Conservation (phyloP, 805 yeast species). For the Myxozyma nipponensis region DNA sequence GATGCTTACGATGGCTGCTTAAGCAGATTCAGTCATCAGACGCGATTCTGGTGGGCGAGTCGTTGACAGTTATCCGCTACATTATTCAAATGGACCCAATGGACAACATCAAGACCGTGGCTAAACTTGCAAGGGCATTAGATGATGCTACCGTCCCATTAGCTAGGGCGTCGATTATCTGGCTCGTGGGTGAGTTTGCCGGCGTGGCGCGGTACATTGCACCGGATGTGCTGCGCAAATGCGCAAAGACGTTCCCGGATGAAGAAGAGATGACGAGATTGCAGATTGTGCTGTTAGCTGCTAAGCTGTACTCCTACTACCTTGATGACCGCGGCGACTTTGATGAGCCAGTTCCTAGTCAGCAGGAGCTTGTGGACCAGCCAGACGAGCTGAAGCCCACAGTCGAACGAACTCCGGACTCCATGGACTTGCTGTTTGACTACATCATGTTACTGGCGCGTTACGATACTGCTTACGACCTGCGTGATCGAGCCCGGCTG, state of each 20-base stretch:
- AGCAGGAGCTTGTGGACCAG: background rate
- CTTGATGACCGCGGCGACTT: slow-evolving; percentile 42
- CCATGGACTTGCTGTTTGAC: slow-evolving; percentile 52
- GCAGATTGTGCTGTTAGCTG: slow-evolving; percentile 67
- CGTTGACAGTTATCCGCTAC: slow-evolving; percentile 67
- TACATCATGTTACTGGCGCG: slow-evolving; percentile 60
- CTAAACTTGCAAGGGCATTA: slow-evolving; percentile 39
- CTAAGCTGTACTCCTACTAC: slow-evolving; percentile 62
- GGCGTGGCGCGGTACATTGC: slow-evolving; percentile 48
- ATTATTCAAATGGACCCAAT: slow-evolving; percentile 62
- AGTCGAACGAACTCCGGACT: slow-evolving; percentile 38
- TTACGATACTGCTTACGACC: slow-evolving; percentile 70
- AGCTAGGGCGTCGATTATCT: slow-evolving; percentile 79
- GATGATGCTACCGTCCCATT: slow-evolving; percentile 33
- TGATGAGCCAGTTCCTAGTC: slow-evolving; percentile 7
- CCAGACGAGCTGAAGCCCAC: slow-evolving; percentile 19
- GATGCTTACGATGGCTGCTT: slow-evolving; percentile 62
- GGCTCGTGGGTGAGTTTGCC: slow-evolving; percentile 86
- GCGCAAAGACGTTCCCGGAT: slow-evolving; percentile 50
- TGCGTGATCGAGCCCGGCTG: slow-evolving; percentile 81
- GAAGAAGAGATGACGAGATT: slow-evolving; percentile 60
- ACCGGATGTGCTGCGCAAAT: slow-evolving; percentile 68
- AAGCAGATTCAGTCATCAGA: slow-evolving; percentile 42
- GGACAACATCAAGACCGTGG: slow-evolving; percentile 52
- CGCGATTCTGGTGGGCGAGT: slow-evolving; percentile 51